phyloP scores from a whole-genome alignment of 208 protist species.

The Acanthamoeba sp. region DNA sequence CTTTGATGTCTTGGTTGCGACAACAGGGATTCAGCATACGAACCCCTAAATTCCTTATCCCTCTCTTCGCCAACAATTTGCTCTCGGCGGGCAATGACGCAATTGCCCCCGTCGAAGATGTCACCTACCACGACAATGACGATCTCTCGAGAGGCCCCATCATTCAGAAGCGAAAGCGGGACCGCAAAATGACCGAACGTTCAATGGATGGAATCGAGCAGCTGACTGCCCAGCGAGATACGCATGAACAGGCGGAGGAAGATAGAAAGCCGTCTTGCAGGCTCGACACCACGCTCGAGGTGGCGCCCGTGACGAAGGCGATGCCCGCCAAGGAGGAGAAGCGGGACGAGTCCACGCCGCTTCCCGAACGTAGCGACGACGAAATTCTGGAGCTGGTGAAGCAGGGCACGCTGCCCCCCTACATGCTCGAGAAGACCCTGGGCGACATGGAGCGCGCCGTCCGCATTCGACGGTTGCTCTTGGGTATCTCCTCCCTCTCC shows the following conservation, averaged over 20 bases:
- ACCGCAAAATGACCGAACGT: neutral
- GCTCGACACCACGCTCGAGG: slow-evolving; percentile 14
- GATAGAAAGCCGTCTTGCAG: neutral
- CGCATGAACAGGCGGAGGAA: neutral
- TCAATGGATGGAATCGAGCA: neutral
- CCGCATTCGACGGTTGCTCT: slow-evolving; percentile 24
- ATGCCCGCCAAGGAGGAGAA: neutral
- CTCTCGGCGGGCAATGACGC: slow-evolving; percentile 79
- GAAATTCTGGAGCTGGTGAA: slow-evolving; percentile 65
- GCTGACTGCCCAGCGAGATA: neutral
- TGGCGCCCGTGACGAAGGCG: neutral
- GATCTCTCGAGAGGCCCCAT: neutral
- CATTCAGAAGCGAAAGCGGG: slow-evolving; percentile 34
- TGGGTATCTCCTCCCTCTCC: neutral
- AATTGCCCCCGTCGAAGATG: slow-evolving; percentile 43
- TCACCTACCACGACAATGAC: slow-evolving; percentile 6
- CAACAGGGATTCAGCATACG: slow-evolving; percentile 80
- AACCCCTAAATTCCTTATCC: slow-evolving; percentile 82
- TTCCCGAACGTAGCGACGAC: slow-evolving; percentile 60
- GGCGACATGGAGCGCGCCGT: slow-evolving; percentile 73
- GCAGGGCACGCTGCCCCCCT: slow-evolving; percentile 35
- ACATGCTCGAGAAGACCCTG: slow-evolving; percentile 76
- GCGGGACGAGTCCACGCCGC: neutral
- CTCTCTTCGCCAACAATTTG: slow-evolving; percentile 82
- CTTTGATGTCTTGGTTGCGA: neutral